Conservation (phyloP, 164 flowering plant species). For the Dillenia suffruticosa region DNA sequence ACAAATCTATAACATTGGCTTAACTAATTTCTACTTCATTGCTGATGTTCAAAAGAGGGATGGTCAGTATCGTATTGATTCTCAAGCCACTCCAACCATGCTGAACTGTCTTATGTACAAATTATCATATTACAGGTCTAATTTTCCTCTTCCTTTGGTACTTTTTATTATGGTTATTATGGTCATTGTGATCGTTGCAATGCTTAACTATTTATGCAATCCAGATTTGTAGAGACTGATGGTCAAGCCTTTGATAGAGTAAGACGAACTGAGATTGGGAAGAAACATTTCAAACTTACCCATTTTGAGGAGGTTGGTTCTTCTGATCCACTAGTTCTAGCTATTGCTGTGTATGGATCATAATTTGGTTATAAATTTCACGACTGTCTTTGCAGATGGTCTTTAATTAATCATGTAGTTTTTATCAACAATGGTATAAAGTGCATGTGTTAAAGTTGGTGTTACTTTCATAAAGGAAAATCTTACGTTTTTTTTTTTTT, state of each 20-base stretch:
- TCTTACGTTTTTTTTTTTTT: no score
- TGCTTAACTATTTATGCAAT: conserved; percentile 2
- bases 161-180: background rate
- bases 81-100: conserved; percentile 97
- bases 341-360: no score
- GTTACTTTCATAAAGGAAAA: no score
- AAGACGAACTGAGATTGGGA: conserved; percentile 92
- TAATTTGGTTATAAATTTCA: no score
- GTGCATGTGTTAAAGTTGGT: no score
- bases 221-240: conserved; percentile 94
- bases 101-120: conserved; percentile 94
- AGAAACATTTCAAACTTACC: conserved; percentile 85
- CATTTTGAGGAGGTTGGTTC: conserved; percentile 93
- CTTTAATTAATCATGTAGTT: no score
- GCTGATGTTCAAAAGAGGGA: conserved; percentile 56
- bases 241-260: conserved; percentile 94
- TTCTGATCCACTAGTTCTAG: background rate
- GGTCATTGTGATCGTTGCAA: conserved; percentile 4
- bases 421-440: no score
- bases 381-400: no score
- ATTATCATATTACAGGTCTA: conserved; percentile 93
- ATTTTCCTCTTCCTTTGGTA: background rate
- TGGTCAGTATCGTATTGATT: conserved; percentile 93
- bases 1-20: no score
- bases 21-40: no score